Evolutionary conservation across 2,329 filamentous ascomycete genomes (phyloP), one percentile per base, ranked within the genome.

Genomic region (Fusarium mundagurra): DNA sequence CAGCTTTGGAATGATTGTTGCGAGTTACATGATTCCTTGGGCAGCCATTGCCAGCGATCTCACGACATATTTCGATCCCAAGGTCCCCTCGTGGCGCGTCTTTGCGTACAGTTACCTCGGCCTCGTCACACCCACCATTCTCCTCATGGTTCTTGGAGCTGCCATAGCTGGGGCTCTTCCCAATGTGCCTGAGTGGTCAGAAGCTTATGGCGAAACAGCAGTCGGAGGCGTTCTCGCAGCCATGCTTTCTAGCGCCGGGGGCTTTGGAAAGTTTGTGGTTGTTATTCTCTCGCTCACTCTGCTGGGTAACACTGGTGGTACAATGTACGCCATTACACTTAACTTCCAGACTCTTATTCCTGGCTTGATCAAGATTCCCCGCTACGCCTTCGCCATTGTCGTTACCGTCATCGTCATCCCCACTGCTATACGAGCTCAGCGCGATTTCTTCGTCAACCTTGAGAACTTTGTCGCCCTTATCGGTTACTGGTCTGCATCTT

Each of bases 261-360:
- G 88, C 0, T 92, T 92, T 72, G 90, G 90, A 65, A 88, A 89
- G 71, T 91, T 92, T 72, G 82, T 91, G 24, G 86, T 89, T 4
- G 89, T 91, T 5, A 78, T 92, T 13, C 85, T 92, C 24, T 85
- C 88, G 11, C 83, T 91, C 45, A 88, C 87, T 3, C 79, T 92
- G 50, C 81, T 92, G 17, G 90, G 89, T 33, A 92, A 92, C 79
- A 84, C 90, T 17, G 84, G 88, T 4, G 88, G 87, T 22, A 90
- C 88, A 22, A 87, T 89, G 81, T 92, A 92, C 83, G 87, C 88
- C 76, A 86, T 92, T 73, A 89, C 89, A 8, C 85, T 92, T 72
- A 91, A 92, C 83, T 89, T 91, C 80, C 90, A 92, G 81, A 89
- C 90, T 73, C 81, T 92, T 27, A 80, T 90, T 9, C 90, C 90